phyloP scores from a whole-genome alignment of 305 asterid genomes.

The Solanum hybrid region DNA sequence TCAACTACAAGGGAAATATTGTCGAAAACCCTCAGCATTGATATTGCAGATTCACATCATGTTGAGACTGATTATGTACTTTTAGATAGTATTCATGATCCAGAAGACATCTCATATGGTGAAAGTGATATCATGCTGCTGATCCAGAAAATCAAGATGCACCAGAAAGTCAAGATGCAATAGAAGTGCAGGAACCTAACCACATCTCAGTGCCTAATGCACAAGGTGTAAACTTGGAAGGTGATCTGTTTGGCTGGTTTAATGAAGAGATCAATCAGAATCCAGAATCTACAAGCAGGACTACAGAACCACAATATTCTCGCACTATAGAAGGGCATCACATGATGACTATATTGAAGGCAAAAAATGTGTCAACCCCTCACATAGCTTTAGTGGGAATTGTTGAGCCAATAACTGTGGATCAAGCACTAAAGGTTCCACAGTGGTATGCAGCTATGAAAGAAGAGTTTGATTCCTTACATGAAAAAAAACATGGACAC shows the following conservation, averaged over 20 bases:
- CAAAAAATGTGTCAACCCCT: neutral
- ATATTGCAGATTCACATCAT: neutral
- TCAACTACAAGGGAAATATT: neutral
- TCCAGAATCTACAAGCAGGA: neutral
- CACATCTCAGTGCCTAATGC: neutral
- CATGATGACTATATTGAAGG: neutral
- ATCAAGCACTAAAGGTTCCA: neutral
- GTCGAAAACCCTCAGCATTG: neutral
- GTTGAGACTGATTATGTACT: neutral
- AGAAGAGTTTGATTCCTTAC: neutral
- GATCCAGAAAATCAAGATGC: neutral
- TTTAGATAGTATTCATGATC: neutral
- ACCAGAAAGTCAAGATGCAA: neutral
- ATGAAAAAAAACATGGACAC: neutral
- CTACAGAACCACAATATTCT: neutral
- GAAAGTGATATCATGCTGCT: neutral
- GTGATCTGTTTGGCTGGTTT: neutral
- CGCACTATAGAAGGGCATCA: neutral
- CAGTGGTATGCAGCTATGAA: neutral
- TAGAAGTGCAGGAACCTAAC: neutral
- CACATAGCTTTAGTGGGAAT: neutral
- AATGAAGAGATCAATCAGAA: neutral
- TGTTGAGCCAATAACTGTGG: neutral
- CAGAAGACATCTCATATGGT: neutral
- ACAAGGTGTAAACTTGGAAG: neutral